A percentile compares a stretch with the other conserved stretches of the same genome.
Evolutionary conservation across 2,329 filamentous ascomycete genomes (phyloP).

Genomic region (Cercospora sp.): DNA sequence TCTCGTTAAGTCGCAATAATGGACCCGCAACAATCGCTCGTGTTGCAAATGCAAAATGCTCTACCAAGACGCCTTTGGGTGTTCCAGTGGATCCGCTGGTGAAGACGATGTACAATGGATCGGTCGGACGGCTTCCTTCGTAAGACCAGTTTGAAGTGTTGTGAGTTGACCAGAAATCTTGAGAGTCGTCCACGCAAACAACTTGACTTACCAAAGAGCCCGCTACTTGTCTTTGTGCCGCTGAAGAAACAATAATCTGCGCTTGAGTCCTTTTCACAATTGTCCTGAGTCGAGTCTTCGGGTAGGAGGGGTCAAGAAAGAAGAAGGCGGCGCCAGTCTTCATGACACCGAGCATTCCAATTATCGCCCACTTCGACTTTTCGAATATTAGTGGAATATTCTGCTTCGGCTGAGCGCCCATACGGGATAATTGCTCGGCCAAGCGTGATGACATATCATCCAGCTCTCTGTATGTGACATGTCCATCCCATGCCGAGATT

Average conservation of each 20-base stretch:
- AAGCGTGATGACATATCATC: neutral
- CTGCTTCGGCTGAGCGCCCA: neutral
- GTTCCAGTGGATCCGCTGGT: neutral
- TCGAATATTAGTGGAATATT: neutral
- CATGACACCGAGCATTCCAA: neutral
- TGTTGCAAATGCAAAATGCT: neutral
- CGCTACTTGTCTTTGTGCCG: neutral
- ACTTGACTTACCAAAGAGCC: neutral
- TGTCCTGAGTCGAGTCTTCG: neutral
- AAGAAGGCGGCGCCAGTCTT: neutral
- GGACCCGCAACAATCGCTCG: neutral
- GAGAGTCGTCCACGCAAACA: neutral
- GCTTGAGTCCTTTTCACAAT: neutral
- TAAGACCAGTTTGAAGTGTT: neutral
- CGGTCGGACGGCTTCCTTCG: neutral
- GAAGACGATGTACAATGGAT: neutral
- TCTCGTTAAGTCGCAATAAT: neutral
- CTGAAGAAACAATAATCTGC: neutral
- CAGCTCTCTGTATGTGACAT: neutral
- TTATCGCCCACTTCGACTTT: neutral
- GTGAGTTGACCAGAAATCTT: neutral
- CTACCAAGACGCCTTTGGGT: neutral
- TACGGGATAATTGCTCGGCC: neutral
- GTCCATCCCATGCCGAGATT: neutral
- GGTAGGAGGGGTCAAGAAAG: neutral